Evolutionary conservation across 2,329 filamentous ascomycete genomes (phyloP), one percentile per base, ranked within the genome.

Genomic region (Cladobotryum mycophilum): DNA sequence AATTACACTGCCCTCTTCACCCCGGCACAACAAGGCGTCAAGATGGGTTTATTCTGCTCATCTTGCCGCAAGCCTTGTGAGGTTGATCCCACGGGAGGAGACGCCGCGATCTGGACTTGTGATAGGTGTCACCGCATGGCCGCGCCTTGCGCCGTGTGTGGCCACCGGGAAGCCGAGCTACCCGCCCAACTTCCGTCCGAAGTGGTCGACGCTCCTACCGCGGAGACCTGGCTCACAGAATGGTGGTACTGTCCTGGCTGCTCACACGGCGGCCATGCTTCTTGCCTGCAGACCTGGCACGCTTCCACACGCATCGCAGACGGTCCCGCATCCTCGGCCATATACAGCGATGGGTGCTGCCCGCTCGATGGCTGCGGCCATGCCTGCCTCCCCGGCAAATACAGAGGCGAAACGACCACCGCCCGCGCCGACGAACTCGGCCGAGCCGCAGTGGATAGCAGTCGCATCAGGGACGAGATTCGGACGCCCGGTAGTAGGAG

Each of bases 191-290:
- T 70, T 1, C 67, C 68, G 1, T 47, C 49, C 9, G 67, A 69
- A 14, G 58, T 66, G 6, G 11, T 64, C 3, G 62, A 61, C 2
- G 56, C 63, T 2, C 47, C 51, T 2, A 54, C 56, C 4, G 51
- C 58, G 5, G 56, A 56, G 2, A 42, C 54, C 0, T 66, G 61
- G 57, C 61, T 70, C 5, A 61, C 67, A 0, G 74, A 74, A 2
- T 85, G 82, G 82, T 85, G 79, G 79, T 80, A 80, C 58, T 85
- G 82, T 52, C 76, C 78, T 1, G 78, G 76, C 12, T 85, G 82
- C 58, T 74, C 74, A 1, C 82, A 85, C 57, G 82, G 82, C 25
- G 82, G 82, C 0, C 82, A 85, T 61, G 73, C 77, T 0, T 74
- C 75, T 0, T 85, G 82, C 52, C 70, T 85, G 1, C 72, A 77